Percentiles rank a stretch among this genome's conserved stretches.
phyloP scores from a whole-genome alignment of 768 basidiomycete species.

The Clitopilus hobsonii region DNA sequence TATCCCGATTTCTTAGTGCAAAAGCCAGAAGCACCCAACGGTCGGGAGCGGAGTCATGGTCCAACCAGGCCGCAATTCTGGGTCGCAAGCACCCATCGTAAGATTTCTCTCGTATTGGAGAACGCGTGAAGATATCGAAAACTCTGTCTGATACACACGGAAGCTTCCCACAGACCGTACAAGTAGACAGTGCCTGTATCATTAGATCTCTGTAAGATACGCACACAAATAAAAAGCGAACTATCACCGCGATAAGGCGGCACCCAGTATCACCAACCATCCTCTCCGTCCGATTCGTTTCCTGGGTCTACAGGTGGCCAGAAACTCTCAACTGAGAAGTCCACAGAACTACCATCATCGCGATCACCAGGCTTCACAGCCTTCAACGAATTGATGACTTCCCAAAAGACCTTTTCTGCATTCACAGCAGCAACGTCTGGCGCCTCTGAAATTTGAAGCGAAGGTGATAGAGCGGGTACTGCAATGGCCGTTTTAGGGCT shows the following conservation, averaged over 20 bases:
- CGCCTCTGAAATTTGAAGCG: conserved; percentile 39
- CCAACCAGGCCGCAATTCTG: too few relatives aligned
- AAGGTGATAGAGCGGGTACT: conserved; percentile 24
- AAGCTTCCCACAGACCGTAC: background rate
- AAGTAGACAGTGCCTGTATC: too few relatives aligned
- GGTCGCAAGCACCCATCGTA: too few relatives aligned
- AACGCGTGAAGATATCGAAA: too few relatives aligned
- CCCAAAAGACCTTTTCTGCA: conserved; percentile 59
- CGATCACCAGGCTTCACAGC: background rate
- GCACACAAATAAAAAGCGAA: too few relatives aligned
- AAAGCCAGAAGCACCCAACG: too few relatives aligned
- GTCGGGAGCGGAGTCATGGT: too few relatives aligned
- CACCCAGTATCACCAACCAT: background rate
- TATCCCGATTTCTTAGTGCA: too few relatives aligned
- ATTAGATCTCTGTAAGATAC: too few relatives aligned
- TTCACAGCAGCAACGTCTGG: conserved; percentile 51
- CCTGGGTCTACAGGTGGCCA: conserved; percentile 13
- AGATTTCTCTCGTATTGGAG: too few relatives aligned
- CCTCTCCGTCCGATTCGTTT: conserved; percentile 10
- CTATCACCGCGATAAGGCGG: too few relatives aligned
- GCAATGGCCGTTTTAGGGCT: conserved; percentile 10
- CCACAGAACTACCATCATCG: background rate
- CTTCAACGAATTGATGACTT: conserved; percentile 27
- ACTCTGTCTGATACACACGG: too few relatives aligned
- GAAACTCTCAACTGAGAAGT: conserved; percentile 9